Percentiles rank a stretch among this genome's conserved stretches.
Conservation (phyloP, 805 yeast species). For the Candida adriatica region DNA sequence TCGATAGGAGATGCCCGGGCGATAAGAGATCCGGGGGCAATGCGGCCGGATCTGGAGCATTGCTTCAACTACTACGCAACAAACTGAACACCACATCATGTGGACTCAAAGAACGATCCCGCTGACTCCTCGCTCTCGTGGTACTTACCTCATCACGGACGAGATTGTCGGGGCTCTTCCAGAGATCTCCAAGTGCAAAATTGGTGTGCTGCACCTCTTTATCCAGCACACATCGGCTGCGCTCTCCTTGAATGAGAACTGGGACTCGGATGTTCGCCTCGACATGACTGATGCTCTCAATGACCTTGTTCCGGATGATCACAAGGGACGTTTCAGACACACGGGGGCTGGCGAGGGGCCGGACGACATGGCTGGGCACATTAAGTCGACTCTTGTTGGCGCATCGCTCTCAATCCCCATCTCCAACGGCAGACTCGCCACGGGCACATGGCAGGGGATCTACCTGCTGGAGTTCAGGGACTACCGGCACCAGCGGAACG, state of each 20-base stretch:
- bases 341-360: constrained; percentile 60
- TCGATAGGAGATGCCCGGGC: constrained; percentile 1
- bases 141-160: constrained; percentile 65
- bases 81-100: constrained; percentile 2
- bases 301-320: constrained; percentile 60
- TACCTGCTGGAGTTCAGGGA: constrained; percentile 70
- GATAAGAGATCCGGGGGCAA: too few relatives aligned
- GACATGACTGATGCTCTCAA: constrained; percentile 64
- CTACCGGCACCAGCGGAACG: constrained; percentile 52
- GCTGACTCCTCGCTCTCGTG: constrained; percentile 52
- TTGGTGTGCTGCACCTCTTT: constrained; percentile 62
- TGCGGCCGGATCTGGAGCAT: neutral
- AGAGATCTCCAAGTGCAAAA: constrained; percentile 47
- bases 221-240: constrained; percentile 80
- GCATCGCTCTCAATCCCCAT: constrained; percentile 64
- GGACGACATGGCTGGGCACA: constrained; percentile 84
- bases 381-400: constrained; percentile 57
- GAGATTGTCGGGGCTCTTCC: constrained; percentile 54
- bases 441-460: constrained; percentile 86
- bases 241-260: constrained; percentile 65
- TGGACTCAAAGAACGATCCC: constrained; percentile 59
- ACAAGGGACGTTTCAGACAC: constrained; percentile 21
- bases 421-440: constrained; percentile 54
- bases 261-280: constrained; percentile 67
- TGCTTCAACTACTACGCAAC: too few relatives aligned